Base-by-base conservation (phyloP, 2,329 filamentous ascomycete genomes). In the Chrysoporthe puriensis region DNA sequence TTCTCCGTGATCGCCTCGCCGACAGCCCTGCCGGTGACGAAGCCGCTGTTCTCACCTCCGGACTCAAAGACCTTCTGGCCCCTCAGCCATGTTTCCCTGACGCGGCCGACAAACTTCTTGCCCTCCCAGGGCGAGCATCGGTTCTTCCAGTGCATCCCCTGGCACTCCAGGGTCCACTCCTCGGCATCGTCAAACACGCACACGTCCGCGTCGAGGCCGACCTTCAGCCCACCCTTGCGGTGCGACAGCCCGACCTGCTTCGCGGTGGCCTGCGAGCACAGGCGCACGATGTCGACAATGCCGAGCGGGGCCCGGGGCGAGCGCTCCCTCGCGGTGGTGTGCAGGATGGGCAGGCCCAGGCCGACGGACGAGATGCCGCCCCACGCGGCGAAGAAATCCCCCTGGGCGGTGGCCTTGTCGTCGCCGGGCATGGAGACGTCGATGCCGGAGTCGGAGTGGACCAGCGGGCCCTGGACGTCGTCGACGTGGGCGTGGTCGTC, bases 371-470 rank as follows among this genome's bases (percentile, higher is more conserved):
- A 95, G 75, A 99, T 97, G 16, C 96, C 96, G 64, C 96, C 96
- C 96, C 96, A 99, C 0, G 94, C 94, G 4, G 91, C 89, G 80
- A 98, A 96, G 85, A 99, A 98, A 80, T 98, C 93, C 48, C 96
- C 96, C 1, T 79, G 74, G 11, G 80, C 77, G 34, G 76, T 74
- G 26, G 66, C 74, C 76, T 79, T 73, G 34, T 63, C n/a, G 13
- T 73, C 73, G 11, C 72, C 73, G 3, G 79, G 78, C 4, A 76
- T 67, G 0, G 80, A 80, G 73, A 87, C 77, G 69, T 86, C 85
- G 68, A 87, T 74, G 43, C 84, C 85, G 0, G 85, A 87, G 73
- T 88, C 85, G 44, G 80, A 78, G 75, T 85, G 84, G 62, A 75
- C 78, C 68, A 86, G 81, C 48, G 73, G 69, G 3, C 80, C 67